Base-by-base conservation (phyloP, 2,329 filamentous ascomycete genomes). In the Fusarium sp. region DNA sequence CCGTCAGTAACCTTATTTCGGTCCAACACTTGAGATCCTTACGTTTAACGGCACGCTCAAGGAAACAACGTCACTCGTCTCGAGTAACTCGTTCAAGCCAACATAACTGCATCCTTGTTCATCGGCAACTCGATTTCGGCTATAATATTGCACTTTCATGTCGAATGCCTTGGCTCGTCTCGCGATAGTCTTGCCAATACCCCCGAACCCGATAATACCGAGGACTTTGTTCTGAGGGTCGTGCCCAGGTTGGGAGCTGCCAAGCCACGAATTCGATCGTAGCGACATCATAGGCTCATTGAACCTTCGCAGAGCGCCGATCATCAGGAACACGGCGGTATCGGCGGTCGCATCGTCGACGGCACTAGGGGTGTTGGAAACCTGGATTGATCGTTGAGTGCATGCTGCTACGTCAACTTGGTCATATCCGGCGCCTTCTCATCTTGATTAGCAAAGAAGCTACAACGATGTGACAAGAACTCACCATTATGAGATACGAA, bases 181-280 rank as follows among this genome's bases (percentile, higher is more conserved):
- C 12, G 47, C 47, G 16, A 51, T 51, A 11, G 34, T 51, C 12
- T 31, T 36, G 7, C 47, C 47, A 15, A 51, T 51, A 9, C 47
- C 47, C n/a, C 47, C 47, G 18, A 31, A 51, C 11, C 47, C 47
- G 16, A 51, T 51, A 31, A 51, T 51, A 7, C 47, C 47, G 4
- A 51, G 47, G 0, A 34, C 36, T 13, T 51, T 51, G 7, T 13
- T 34, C 11, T 51, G 30, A 6, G 47, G 47, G 3, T 51, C 47
- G n/a, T 51, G 47, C 37, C 47, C 47, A 1, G 36, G 47, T 15
- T 16, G 47, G 7, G 47, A 34, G 7, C 1, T 28, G 12, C 47
- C 47, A 13, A 31, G 47, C 47, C 47, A 51, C 13, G 30, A 7
- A 11, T 34, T 34, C 36, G 30, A 23, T 5, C 31, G 30, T 2